These are phyloP conservation scores for Cercospora sp. DNA, from an alignment of 2,329 filamentous ascomycete genomes.

Conservation along the genomic window DNA sequence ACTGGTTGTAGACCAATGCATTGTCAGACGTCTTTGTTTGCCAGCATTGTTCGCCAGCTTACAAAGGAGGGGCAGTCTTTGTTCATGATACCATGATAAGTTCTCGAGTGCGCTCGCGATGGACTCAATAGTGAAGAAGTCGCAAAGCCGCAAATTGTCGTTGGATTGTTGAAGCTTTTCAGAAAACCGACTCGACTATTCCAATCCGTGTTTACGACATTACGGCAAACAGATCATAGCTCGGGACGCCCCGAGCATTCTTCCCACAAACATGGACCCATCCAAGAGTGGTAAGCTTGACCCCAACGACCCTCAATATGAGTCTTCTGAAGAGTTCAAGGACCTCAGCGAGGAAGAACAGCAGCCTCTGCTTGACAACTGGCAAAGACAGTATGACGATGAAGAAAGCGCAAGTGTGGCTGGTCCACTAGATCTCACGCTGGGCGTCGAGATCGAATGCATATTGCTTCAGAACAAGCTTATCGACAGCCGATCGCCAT, in stretches of 20 bases:
- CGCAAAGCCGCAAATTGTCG: background rate
- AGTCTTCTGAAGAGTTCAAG: background rate
- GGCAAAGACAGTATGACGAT: conserved; percentile 4
- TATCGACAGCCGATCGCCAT: background rate
- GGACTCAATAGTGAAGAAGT: background rate
- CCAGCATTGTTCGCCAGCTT: background rate
- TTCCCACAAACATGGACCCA: background rate
- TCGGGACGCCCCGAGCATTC: background rate
- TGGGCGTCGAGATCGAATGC: conserved; percentile 23
- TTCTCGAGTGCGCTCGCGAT: background rate
- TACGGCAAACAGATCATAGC: background rate
- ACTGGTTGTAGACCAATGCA: background rate
- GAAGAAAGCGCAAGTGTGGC: background rate
- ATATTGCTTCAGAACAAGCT: conserved; percentile 10
- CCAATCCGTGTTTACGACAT: background rate
- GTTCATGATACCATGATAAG: background rate
- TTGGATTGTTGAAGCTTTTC: background rate
- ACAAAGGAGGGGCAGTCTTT: background rate
- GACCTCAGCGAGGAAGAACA: background rate
- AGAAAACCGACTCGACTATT: background rate
- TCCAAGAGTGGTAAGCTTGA: background rate
- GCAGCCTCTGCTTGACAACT: background rate
- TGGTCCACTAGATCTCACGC: conserved; percentile 10
- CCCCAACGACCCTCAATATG: background rate
- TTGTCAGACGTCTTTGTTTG: background rate